These are phyloP conservation scores for Protomyces inouyei DNA, from an alignment of 1,139 yeast species.

Conservation along the genomic window DNA sequence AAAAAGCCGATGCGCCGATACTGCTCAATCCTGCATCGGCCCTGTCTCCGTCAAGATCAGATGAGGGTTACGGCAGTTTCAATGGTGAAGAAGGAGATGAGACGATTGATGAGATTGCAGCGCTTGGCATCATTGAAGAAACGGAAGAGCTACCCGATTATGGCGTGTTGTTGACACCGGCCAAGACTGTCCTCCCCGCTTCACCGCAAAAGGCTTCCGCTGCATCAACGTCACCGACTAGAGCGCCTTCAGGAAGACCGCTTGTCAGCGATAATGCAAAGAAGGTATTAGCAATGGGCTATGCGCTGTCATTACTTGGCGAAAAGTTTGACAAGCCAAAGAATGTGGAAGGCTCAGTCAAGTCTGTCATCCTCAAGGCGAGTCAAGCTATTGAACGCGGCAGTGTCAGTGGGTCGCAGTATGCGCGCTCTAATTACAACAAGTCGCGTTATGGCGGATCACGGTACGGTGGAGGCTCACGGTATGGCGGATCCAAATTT, in stretches of 20 bases:
- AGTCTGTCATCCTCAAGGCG: constrained; percentile 17
- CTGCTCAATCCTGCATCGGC: background rate
- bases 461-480: constrained; percentile 10
- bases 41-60: constrained; percentile 7
- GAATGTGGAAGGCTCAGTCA: constrained; percentile 20
- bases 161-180: constrained; percentile 16
- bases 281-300: constrained; percentile 15
- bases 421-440: constrained; percentile 18
- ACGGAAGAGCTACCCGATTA: constrained; percentile 19
- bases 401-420: constrained; percentile 3
- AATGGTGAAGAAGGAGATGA: constrained; percentile 21
- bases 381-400: constrained; percentile 21
- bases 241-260: background rate
- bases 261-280: constrained; percentile 14
- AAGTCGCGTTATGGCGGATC: constrained; percentile 18
- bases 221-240: constrained; percentile 10
- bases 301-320: constrained; percentile 17
- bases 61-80: constrained; percentile 23
- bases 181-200: background rate
- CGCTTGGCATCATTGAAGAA: constrained; percentile 20
- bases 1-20: background rate
- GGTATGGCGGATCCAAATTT: constrained; percentile 22
- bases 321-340: constrained; percentile 19
- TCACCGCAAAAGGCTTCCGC: background rate
- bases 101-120: constrained; percentile 17